Conservation (phyloP, 202 grass and related monocot species). For the Panicum hallii region DNA sequence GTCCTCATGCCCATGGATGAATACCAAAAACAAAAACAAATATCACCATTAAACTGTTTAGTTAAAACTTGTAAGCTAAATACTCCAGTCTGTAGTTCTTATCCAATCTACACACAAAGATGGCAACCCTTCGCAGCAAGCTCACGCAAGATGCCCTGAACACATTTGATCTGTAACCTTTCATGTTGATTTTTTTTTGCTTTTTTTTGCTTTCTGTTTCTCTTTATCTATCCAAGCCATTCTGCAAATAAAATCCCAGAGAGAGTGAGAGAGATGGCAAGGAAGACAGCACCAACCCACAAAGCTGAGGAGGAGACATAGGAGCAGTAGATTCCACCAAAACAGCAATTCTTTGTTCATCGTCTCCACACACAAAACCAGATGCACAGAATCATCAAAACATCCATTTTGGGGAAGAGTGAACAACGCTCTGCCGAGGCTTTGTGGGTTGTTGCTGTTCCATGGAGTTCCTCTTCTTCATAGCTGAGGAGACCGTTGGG, state of each 20-base stretch:
- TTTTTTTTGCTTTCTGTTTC: constrained; percentile 22
- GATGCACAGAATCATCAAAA: constrained; percentile 55
- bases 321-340: constrained; percentile 1
- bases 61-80: constrained; percentile 33
- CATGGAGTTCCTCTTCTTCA: constrained; percentile 84
- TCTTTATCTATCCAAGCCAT: constrained; percentile 61
- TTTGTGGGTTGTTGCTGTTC: constrained; percentile 65
- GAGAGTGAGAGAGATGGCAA: not conserved
- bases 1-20: not conserved
- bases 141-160: constrained; percentile 26
- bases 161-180: constrained; percentile 43
- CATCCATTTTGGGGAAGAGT: constrained; percentile 83
- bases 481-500: constrained; percentile 83
- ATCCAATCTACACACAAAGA: constrained; percentile 32
- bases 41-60: constrained; percentile 16
- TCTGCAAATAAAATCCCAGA: constrained; percentile 54
- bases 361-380: constrained; percentile 14
- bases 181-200: constrained; percentile 29
- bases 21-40: not conserved
- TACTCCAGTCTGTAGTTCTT: constrained; percentile 41
- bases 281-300: constrained; percentile 18
- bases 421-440: constrained; percentile 54
- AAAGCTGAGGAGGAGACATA: constrained; percentile 14
- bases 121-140: constrained; percentile 28
- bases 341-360: not conserved